Conservation (phyloP, 1,284 basidiomycete species). For the Sporisorium exsertum region DNA sequence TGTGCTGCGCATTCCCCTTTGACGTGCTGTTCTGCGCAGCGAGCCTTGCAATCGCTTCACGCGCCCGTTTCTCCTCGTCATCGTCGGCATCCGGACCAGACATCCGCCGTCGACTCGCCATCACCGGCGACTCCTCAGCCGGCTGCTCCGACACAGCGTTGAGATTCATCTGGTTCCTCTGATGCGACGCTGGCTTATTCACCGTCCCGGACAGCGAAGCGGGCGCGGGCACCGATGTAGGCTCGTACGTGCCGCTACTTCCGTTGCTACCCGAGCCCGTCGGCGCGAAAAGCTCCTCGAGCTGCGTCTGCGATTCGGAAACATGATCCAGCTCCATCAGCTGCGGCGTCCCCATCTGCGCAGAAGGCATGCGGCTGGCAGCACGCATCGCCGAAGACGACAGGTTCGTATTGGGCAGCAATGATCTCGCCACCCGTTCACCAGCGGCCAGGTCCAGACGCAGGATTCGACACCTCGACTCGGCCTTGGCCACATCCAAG, state of each 20-base stretch:
- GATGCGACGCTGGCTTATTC: slow-evolving; percentile 47
- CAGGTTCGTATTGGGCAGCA: slow-evolving; percentile 32
- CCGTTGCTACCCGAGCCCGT: slow-evolving; percentile 1
- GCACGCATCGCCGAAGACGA: slow-evolving; percentile 40
- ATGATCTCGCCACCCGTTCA: slow-evolving; percentile 34
- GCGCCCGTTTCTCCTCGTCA: background rate
- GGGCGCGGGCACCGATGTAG: slow-evolving; percentile 10
- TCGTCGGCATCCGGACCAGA: slow-evolving; percentile 1
- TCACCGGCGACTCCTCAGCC: slow-evolving; percentile 44
- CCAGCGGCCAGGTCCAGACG: slow-evolving; percentile 50
- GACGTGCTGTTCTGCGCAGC: background rate
- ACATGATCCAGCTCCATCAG: slow-evolving; percentile 38
- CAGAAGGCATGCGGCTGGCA: slow-evolving; percentile 27
- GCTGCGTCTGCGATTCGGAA: slow-evolving; percentile 37
- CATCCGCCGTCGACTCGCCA: slow-evolving; percentile 21
- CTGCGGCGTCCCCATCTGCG: slow-evolving; percentile 41
- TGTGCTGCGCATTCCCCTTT: background rate
- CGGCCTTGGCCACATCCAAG: slow-evolving; percentile 52
- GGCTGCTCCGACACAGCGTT: slow-evolving; percentile 48
- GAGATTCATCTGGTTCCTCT: slow-evolving; percentile 48
- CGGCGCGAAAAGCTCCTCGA: slow-evolving; percentile 47
- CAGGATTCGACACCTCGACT: slow-evolving; percentile 49
- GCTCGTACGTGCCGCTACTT: slow-evolving; percentile 10
- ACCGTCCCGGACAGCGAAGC: slow-evolving; percentile 18
- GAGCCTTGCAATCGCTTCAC: background rate